Percentiles rank a stretch among this genome's conserved stretches.
Conservation (phyloP, 352 stramenopile species). For the Phytophthora hibernalis region DNA sequence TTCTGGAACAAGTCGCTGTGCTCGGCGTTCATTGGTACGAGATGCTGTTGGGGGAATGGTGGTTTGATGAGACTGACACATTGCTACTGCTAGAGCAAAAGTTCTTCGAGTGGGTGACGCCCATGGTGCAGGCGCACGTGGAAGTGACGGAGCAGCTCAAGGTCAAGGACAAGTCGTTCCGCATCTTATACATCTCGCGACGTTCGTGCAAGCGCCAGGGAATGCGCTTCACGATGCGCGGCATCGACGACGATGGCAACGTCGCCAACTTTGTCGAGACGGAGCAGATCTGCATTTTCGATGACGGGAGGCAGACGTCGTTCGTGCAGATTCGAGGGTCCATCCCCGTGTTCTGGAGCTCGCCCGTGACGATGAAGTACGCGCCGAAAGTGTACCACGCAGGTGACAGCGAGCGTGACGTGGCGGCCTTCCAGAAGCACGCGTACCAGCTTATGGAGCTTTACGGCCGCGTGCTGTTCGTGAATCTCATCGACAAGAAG, state of each 20-base stretch:
- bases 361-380: constrained; percentile 93
- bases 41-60: background rate
- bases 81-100: constrained; percentile 62
- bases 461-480: constrained; percentile 85
- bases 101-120: constrained; percentile 77
- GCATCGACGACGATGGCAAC: constrained; percentile 90
- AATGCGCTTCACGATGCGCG: constrained; percentile 93
- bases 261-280: constrained; percentile 97
- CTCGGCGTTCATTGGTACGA: constrained; percentile 59
- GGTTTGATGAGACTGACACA: background rate
- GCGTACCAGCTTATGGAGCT: constrained; percentile 68
- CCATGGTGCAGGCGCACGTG: constrained; percentile 83
- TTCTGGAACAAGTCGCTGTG: constrained; percentile 93
- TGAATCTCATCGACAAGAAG: constrained; percentile 97
- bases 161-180: constrained; percentile 61
- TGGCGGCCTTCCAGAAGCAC: constrained; percentile 63
- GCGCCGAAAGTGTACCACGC: constrained; percentile 87
- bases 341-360: constrained; percentile 95
- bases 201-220: constrained; percentile 85
- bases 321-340: constrained; percentile 93
- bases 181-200: constrained; percentile 78
- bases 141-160: constrained; percentile 57
- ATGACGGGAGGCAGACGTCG: constrained; percentile 59
- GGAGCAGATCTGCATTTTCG: constrained; percentile 92
- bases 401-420: constrained; percentile 49